Evolutionary conservation across 345 rosid genomes (phyloP).

Genomic region (Arabidopsis arenosa): DNA sequence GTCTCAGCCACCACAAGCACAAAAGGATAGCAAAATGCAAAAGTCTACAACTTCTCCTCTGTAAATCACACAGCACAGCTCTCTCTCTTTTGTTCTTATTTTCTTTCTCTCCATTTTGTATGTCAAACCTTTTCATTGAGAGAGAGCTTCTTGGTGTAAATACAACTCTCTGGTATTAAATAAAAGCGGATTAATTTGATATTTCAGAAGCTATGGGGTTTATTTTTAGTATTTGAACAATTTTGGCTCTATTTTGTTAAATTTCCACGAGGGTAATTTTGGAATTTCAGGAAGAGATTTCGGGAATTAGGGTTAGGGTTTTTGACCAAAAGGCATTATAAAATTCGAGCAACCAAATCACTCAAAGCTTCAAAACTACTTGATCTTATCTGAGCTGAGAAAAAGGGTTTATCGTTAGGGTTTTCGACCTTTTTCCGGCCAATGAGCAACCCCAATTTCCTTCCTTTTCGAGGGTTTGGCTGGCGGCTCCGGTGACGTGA

Average conservation of each 20-base stretch:
- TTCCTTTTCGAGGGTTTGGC: constrained; percentile 36
- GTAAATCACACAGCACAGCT: constrained; percentile 39
- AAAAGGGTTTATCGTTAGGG: constrained; percentile 21
- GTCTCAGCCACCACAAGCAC: constrained; percentile 49
- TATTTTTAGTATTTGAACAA: neutral
- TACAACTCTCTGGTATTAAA: constrained; percentile 21
- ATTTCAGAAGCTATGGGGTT: constrained; percentile 17
- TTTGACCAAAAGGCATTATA: constrained; percentile 13
- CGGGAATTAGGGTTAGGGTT: constrained; percentile 11
- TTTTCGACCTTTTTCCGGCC: constrained; percentile 18
- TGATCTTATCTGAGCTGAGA: constrained; percentile 91
- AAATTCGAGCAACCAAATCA: constrained; percentile 15
- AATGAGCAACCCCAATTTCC: constrained; percentile 44
- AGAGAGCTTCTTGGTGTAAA: constrained; percentile 19
- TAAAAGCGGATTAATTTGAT: neutral
- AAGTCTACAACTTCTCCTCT: constrained; percentile 63
- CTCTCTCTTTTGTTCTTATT: neutral
- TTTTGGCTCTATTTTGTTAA: constrained; percentile 17
- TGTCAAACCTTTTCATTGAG: constrained; percentile 5
- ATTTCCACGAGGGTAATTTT: constrained; percentile 22
- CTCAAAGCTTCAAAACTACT: constrained; percentile 45
- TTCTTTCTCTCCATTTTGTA: neutral
- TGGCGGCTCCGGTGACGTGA: constrained; percentile 56
- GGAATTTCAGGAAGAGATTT: constrained; percentile 1
- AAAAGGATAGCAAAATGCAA: constrained; percentile 59